Base-by-base conservation (phyloP, 257 asterid species). In the Solanum sejunctum region DNA sequence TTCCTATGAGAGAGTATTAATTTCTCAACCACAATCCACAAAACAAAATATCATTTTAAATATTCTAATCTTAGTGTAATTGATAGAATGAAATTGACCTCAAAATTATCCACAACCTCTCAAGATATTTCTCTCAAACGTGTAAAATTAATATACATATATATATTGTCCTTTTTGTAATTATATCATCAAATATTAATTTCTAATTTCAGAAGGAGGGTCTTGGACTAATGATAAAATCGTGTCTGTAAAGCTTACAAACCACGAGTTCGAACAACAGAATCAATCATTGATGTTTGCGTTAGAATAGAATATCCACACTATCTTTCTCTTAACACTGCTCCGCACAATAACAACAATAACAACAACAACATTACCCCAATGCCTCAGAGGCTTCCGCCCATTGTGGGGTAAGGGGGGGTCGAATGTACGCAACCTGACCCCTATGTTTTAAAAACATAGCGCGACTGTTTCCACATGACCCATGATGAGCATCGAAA, bases 311-410 rank as follows among this genome's bases (percentile, higher is more conserved):
- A 1, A 0, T 20, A 12, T 3, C 12, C 9, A 43, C 5, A 43
- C n/a, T n/a, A 4, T 0, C 0, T 1, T 70, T 41, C 4, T 0
- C 12, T 8, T 0, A 5, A 69, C 3, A 5, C 1, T 26, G n/a
- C n/a, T n/a, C n/a, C n/a, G n/a, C n/a, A n/a, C n/a, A n/a, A n/a
- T n/a, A n/a, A n/a, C n/a, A n/a, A n/a, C n/a, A n/a, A n/a, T n/a
- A n/a, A n/a, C n/a, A n/a, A n/a, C n/a, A n/a, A n/a, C n/a, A n/a
- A n/a, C n/a, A n/a, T n/a, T n/a, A n/a, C n/a, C n/a, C n/a, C n/a
- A n/a, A n/a, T n/a, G n/a, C n/a, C n/a, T n/a, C n/a, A n/a, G n/a
- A n/a, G n/a, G n/a, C n/a, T n/a, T n/a, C n/a, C n/a, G n/a, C n/a
- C n/a, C n/a, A n/a, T n/a, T n/a, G n/a, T n/a, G n/a, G n/a, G n/a